Evolutionary conservation across 108 stramenopile genomes (phyloP), one percentile per base, ranked within the genome.

Genomic region (Cyclotella sp.): DNA sequence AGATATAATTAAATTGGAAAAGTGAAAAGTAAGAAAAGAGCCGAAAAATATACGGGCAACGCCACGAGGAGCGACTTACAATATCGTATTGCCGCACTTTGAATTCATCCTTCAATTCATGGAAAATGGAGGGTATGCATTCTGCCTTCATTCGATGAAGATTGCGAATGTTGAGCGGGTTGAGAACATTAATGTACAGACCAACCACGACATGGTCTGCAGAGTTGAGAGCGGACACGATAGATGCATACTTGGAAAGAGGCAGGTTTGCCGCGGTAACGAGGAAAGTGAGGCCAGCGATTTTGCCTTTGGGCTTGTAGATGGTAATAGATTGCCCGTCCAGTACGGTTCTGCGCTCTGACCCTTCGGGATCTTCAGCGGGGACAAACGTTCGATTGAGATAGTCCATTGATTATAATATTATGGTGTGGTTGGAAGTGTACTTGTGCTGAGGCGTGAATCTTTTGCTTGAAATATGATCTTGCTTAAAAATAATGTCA

Each of bases 201-300:
- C 77, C 77, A 13, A 78, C 63, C 0, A 78, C 77, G 24, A 71
- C 70, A 63, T 70, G 77, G 34, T 78, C 61, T 0, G 30, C 51
- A 3, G 68, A 70, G 15, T 29, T 70, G 10, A 77, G 69, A 28
- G 70, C 54, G 4, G 34, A 3, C 28, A 78, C 71, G 19, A 64
- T 78, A 21, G 77, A 77, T 5, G 51, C 53, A 40, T 77, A 77
- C 63, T 77, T 77, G 30, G 69, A 63, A 27, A 77, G 68, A 0
- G 77, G 77, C 24, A 77, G 60, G 21, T 77, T 77, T 8, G 77
- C 77, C 0, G 77, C 77, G 18, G 77, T 78, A 30, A 78, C 41
- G 34, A 77, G 49, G 43, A 70, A 77, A 1, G 76, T 70, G 43
- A 77, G 39, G 42, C 76, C 76, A 0, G 64, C 18, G 44, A 78